These are phyloP conservation scores for Trichoderma parareesei DNA, from an alignment of 495 filamentous ascomycete genomes.

Conservation along the genomic window DNA sequence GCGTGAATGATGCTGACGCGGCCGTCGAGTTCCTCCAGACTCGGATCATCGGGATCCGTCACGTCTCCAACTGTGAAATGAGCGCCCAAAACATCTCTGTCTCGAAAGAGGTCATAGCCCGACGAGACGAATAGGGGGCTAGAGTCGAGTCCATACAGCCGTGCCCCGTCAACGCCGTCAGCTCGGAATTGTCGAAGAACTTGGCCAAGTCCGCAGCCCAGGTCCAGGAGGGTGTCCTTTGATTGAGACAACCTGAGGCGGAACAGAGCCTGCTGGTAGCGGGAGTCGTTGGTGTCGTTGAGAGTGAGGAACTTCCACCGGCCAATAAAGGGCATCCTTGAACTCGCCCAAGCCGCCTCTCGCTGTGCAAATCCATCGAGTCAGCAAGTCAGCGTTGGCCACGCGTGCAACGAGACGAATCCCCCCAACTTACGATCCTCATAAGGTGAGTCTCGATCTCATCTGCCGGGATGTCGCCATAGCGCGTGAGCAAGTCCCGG, in stretches of 20 bases:
- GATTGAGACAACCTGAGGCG: slow-evolving; percentile 30
- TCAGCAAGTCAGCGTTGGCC: slow-evolving; percentile 2
- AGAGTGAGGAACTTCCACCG: slow-evolving; percentile 44
- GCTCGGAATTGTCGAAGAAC: slow-evolving; percentile 36
- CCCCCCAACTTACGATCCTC: slow-evolving; percentile 29
- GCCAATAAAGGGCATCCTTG: slow-evolving; percentile 47
- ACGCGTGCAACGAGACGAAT: background rate
- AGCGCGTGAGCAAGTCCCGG: slow-evolving; percentile 33
- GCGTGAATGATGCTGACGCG: slow-evolving; percentile 34
- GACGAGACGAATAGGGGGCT: slow-evolving; percentile 35
- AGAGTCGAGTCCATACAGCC: slow-evolving; percentile 36
- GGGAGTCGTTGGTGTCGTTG: slow-evolving; percentile 23
- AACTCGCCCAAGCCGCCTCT: slow-evolving; percentile 37
- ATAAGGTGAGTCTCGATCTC: slow-evolving; percentile 39
- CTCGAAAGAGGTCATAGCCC: slow-evolving; percentile 32
- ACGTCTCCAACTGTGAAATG: slow-evolving; percentile 30
- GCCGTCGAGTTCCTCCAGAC: slow-evolving; percentile 19
- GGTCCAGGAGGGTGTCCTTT: slow-evolving; percentile 31
- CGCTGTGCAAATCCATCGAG: slow-evolving; percentile 24
- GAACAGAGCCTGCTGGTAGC: slow-evolving; percentile 31
- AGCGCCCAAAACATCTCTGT: slow-evolving; percentile 21
- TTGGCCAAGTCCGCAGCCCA: slow-evolving; percentile 43
- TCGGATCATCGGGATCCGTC: slow-evolving; percentile 14
- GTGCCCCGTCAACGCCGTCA: slow-evolving; percentile 31
- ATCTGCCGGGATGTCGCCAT: slow-evolving; percentile 37